A percentile compares a stretch with the other conserved stretches of the same genome.
These are phyloP conservation scores for Blastomyces emzantsi DNA, from an alignment of 2,329 filamentous ascomycete species.

Conservation along the genomic window DNA sequence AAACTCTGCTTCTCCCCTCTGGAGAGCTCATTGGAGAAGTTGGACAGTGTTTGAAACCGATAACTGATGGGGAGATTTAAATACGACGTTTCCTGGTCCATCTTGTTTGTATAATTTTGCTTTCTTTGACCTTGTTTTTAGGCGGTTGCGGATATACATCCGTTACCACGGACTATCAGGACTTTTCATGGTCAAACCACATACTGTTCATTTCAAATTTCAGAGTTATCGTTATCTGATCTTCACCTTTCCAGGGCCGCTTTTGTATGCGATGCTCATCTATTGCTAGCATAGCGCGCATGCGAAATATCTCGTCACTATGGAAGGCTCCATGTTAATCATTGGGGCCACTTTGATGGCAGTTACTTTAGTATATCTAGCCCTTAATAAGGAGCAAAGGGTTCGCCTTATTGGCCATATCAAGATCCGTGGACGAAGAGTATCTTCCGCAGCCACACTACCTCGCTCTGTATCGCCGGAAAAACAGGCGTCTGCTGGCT, in stretches of 20 bases:
- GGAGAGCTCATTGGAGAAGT: neutral
- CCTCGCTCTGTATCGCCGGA: constrained; percentile 1
- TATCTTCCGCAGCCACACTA: neutral
- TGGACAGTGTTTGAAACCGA: neutral
- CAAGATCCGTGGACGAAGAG: constrained; percentile 3
- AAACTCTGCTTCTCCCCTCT: neutral
- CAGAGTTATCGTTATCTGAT: neutral
- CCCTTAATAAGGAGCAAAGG: neutral
- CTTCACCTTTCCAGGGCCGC: neutral
- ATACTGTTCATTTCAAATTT: neutral
- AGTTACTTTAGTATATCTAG: neutral
- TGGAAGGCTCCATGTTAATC: neutral
- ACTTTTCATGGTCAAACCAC: neutral
- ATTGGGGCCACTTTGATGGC: neutral
- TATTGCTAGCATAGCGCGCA: neutral
- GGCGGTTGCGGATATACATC: neutral
- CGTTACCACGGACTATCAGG: neutral
- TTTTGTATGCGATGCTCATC: neutral
- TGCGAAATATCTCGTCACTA: neutral
- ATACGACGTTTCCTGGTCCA: neutral
- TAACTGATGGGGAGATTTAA: neutral
- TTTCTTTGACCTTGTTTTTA: neutral
- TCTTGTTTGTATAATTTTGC: neutral
- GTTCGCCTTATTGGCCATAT: neutral
- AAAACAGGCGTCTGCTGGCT: neutral